Evolutionary conservation across 2,329 filamentous ascomycete genomes (phyloP).

Genomic region (Thelonectria rubi): DNA sequence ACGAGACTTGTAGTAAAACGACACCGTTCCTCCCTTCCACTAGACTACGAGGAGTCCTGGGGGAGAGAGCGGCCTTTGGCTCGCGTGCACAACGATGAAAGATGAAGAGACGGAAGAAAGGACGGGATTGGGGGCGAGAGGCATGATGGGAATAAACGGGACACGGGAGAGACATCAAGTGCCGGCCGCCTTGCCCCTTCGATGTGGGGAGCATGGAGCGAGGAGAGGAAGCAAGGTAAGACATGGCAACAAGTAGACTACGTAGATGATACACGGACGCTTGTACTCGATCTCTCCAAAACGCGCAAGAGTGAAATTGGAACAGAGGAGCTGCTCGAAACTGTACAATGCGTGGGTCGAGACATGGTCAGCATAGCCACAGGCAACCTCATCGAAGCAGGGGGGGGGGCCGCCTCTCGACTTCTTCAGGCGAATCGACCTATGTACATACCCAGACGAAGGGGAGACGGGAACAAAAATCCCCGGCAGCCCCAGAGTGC

Average conservation of each 20-base stretch:
- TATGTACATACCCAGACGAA: not conserved
- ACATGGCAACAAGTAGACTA: not conserved
- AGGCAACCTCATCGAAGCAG: not conserved
- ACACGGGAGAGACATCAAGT: constrained; percentile 9
- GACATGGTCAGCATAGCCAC: constrained; percentile 9
- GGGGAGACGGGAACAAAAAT: constrained; percentile 9
- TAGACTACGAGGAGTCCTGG: not conserved
- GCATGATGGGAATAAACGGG: constrained; percentile 2
- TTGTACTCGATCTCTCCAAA: not conserved
- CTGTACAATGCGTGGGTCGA: not conserved
- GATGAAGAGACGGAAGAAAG: not conserved
- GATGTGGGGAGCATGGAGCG: constrained; percentile 16
- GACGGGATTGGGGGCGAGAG: not conserved
- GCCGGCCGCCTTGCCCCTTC: not conserved
- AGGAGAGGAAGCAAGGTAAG: constrained; percentile 7
- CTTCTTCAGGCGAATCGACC: too few species aligned
- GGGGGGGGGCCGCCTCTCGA: too few species aligned
- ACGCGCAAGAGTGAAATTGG: not conserved
- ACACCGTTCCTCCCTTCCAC: not conserved
- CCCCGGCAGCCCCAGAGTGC: not conserved
- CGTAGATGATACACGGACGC: constrained; percentile 6
- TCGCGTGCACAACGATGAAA: constrained; percentile 6
- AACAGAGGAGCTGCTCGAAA: not conserved
- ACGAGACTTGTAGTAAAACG: not conserved
- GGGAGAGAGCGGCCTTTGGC: not conserved